A percentile compares a stretch with the other conserved stretches of the same genome.
phyloP scores from a whole-genome alignment of 495 filamentous ascomycete genomes.

The Daldinia decipiens region DNA sequence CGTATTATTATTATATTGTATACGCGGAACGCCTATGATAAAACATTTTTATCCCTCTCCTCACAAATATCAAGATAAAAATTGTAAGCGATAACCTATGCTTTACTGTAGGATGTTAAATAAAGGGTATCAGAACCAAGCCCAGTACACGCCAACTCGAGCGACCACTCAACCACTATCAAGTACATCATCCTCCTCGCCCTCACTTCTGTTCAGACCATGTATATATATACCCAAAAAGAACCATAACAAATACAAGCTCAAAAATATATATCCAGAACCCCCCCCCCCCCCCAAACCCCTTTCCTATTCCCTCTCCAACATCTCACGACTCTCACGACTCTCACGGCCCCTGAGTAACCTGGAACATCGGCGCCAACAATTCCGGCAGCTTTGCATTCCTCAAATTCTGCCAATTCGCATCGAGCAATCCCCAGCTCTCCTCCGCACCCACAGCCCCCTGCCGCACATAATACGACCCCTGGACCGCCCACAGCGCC shows the following conservation, averaged over 20 bases:
- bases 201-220: neutral
- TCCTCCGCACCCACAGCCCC: slow-evolving; percentile 56
- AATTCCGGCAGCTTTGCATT: slow-evolving; percentile 51
- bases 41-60: neutral
- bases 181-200: neutral
- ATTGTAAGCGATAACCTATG: neutral
- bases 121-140: slow-evolving; percentile 12
- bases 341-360: slow-evolving; percentile 57
- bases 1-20: neutral
- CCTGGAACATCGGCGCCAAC: slow-evolving; percentile 54
- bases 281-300: neutral
- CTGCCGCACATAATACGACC: slow-evolving; percentile 60
- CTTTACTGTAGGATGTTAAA: neutral
- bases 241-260: neutral
- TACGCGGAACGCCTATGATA: neutral
- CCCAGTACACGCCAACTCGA: slow-evolving; percentile 1
- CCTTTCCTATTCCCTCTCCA: too few relatives aligned
- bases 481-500: slow-evolving; percentile 62
- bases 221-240: neutral
- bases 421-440: slow-evolving; percentile 55
- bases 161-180: neutral
- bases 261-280: slow-evolving; percentile 1
- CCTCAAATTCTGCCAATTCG: slow-evolving; percentile 58
- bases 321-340: neutral
- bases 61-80: neutral